A percentile compares a stretch with the other conserved stretches of the same genome.
These are phyloP conservation scores for Golubevia sp. DNA, from an alignment of 1,284 basidiomycete species.

Conservation along the genomic window DNA sequence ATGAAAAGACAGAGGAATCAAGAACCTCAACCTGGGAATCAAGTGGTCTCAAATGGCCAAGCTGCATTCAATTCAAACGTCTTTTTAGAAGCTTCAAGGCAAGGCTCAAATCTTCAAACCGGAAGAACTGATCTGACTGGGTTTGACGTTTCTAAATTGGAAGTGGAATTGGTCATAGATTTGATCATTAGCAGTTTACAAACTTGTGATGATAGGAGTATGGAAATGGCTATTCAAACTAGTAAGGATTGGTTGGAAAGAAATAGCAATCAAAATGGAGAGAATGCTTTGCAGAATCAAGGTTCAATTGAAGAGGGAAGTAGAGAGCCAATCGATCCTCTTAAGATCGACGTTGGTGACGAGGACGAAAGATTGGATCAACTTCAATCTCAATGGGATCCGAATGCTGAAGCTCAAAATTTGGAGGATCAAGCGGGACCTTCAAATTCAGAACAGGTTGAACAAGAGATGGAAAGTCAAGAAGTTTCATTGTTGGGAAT, in stretches of 20 bases:
- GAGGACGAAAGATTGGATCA: slow-evolving; percentile 21
- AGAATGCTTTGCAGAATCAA: slow-evolving; percentile 12
- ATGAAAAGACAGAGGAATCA: slow-evolving; percentile 12
- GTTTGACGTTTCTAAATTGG: slow-evolving; percentile 47
- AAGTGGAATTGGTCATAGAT: slow-evolving; percentile 45
- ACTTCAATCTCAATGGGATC: not conserved
- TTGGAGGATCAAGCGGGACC: slow-evolving; percentile 12
- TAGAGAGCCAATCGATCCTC: slow-evolving; percentile 19
- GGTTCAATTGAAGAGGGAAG: not conserved
- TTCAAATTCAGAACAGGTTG: slow-evolving; percentile 5
- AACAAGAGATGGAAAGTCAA: not conserved
- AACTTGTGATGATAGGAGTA: slow-evolving; percentile 39
- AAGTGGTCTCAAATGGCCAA: not conserved
- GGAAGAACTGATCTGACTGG: slow-evolving; percentile 30
- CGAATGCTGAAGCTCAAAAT: not conserved
- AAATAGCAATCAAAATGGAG: not conserved
- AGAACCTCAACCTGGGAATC: not conserved
- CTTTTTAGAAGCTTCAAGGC: not conserved
- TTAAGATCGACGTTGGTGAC: slow-evolving; percentile 52
- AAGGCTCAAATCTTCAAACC: slow-evolving; percentile 7
- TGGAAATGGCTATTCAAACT: slow-evolving; percentile 35
- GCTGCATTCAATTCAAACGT: not conserved
- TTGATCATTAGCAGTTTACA: slow-evolving; percentile 51
- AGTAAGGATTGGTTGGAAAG: not conserved
- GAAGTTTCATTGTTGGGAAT: not conserved